Evolutionary conservation across 2,329 filamentous ascomycete species (phyloP), one percentile per base, ranked within the genome.

Genomic region (Paracoccidioides brasiliensis): DNA sequence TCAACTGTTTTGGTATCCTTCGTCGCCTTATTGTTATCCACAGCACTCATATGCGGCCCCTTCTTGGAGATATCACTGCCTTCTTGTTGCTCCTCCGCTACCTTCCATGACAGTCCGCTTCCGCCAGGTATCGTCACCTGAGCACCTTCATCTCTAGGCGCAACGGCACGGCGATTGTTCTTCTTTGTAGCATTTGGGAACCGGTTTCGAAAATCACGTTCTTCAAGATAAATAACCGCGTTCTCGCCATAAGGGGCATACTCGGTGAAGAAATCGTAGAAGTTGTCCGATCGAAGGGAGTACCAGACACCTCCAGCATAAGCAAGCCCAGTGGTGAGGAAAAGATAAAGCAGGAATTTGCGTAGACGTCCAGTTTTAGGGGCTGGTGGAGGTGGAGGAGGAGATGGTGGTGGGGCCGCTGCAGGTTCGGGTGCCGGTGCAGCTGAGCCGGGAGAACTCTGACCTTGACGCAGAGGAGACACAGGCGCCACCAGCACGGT

Each of bases 191-290:
- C 76, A 60, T 74, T 74, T 7, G 82, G 83, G 76, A 95, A 96
- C 56, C 88, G 84, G 72, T 86, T 90, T 68, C 86, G 83, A 76
- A 95, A 96, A 66, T 96, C 90, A 62, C 86, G 82, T 74, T 98
- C 93, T 73, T 98, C 93, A 53, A 98, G 84, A 74, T 95, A 97
- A 32, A 95, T 82, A 48, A 98, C 91, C 15, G 86, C 86, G 69
- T 95, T 88, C 74, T 98, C 93, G 65, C 90, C 93, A 63, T 87
- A 95, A 28, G 93, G 93, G 15, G 98, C 75, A 71, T 91, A 98
- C 74, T 96, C 90, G 65, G 90, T 97, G 75, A 98, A 98, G 77
- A 96, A 93, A 72, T 98, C 93, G 74, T 98, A 91, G 80, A 97
- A 98, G 74, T 89, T 95, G 77, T 98, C 93, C 67, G 86, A 95